Percentiles rank a stretch among this genome's conserved stretches.
Evolutionary conservation across 495 filamentous ascomycete genomes (phyloP).

Genomic region (Aspergillus nidulans): DNA sequence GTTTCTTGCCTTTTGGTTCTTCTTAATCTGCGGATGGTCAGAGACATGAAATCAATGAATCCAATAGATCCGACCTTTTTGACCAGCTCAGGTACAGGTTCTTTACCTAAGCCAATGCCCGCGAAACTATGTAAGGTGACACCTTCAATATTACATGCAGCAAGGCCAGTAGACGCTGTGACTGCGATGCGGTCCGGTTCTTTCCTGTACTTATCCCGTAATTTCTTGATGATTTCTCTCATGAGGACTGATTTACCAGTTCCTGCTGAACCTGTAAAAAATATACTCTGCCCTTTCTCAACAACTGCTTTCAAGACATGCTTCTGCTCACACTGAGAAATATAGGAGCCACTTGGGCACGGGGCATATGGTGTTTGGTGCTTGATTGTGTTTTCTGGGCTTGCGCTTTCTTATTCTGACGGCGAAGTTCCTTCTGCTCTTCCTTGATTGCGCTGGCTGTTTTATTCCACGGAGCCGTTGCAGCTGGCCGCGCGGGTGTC

Average conservation of each 20-base stretch:
- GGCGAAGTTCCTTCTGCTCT: constrained; percentile 68
- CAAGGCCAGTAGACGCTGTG: constrained; percentile 92
- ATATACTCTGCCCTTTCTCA: constrained; percentile 76
- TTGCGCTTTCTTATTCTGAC: constrained; percentile 49
- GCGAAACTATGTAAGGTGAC: constrained; percentile 95
- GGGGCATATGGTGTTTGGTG: constrained; percentile 15
- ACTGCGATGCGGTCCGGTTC: constrained; percentile 84
- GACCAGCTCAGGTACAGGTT: constrained; percentile 72
- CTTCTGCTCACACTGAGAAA: constrained; percentile 79
- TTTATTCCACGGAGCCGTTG: constrained; percentile 67
- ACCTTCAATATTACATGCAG: constrained; percentile 94
- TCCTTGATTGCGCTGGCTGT: constrained; percentile 78
- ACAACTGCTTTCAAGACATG: constrained; percentile 78
- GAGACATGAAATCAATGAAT: not conserved
- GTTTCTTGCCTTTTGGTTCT: constrained; percentile 78
- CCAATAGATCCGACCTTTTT: constrained; percentile 55
- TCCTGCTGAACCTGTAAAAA: constrained; percentile 97
- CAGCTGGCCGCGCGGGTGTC: constrained; percentile 32
- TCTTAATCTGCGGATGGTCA: constrained; percentile 56
- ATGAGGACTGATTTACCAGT: constrained; percentile 97
- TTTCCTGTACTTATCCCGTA: constrained; percentile 67
- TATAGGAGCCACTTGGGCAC: constrained; percentile 51
- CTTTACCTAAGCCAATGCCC: constrained; percentile 93
- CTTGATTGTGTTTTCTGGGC: constrained; percentile 26
- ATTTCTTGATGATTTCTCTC: constrained; percentile 76